phyloP scores from a whole-genome alignment of 2,329 filamentous ascomycete species.

The Talaromyces sp. region DNA sequence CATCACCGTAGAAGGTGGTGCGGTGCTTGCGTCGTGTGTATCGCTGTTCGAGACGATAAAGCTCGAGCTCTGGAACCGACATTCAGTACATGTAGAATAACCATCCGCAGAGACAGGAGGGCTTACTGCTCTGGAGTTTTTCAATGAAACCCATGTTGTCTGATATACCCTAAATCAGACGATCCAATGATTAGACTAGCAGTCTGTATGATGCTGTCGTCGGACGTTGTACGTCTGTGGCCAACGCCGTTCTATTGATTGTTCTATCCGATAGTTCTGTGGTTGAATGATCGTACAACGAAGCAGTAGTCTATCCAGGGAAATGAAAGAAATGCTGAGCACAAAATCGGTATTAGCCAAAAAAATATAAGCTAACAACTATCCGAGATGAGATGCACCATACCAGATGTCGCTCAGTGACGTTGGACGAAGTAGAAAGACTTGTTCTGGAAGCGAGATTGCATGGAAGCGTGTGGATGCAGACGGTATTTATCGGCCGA shows the following conservation, averaged over 20 bases:
- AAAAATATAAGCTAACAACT: not conserved
- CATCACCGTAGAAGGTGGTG: slow-evolving; percentile 82
- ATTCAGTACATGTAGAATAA: not conserved
- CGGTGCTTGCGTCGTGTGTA: slow-evolving; percentile 90
- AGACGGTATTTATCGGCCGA: not conserved
- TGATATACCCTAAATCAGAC: not conserved
- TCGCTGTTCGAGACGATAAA: slow-evolving; percentile 91
- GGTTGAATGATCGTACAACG: not conserved
- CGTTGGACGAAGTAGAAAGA: not conserved
- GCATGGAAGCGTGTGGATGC: not conserved
- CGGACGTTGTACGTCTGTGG: not conserved
- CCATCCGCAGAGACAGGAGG: no score
- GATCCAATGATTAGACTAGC: not conserved
- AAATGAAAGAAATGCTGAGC: not conserved
- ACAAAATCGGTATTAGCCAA: not conserved
- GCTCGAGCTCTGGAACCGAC: slow-evolving; percentile 60
- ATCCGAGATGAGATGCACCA: not conserved
- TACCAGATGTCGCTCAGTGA: not conserved
- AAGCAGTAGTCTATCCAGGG: not conserved
- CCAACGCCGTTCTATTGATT: not conserved
- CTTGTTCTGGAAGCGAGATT: not conserved
- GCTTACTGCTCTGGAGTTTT: slow-evolving; percentile 51
- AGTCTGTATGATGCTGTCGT: not conserved
- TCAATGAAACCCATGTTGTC: slow-evolving; percentile 48
- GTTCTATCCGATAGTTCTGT: not conserved